phyloP scores from a whole-genome alignment of 2,329 filamentous ascomycete species.

The Ophiostoma triangulosporum region DNA sequence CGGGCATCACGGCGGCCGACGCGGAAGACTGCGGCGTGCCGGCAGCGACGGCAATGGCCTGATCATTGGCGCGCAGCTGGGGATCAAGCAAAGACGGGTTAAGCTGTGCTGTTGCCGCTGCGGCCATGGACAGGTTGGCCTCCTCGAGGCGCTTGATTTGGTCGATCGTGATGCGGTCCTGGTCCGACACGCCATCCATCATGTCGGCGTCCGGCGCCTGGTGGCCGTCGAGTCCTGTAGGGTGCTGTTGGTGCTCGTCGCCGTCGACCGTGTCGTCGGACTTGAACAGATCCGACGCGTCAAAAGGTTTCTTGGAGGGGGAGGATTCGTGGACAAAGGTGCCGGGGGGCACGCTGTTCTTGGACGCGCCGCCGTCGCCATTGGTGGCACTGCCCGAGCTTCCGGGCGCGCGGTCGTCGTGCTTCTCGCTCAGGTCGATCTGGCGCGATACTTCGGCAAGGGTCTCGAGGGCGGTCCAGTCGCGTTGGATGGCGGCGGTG shows the following conservation, averaged over 20 bases:
- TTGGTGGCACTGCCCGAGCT: slow-evolving; percentile 25
- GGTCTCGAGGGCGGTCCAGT: slow-evolving; percentile 72
- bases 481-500: slow-evolving; percentile 29
- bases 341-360: background rate
- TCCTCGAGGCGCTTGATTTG: slow-evolving; percentile 36
- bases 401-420: slow-evolving; percentile 35
- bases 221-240: background rate
- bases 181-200: slow-evolving; percentile 4
- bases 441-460: slow-evolving; percentile 79
- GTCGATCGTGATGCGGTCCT: slow-evolving; percentile 20
- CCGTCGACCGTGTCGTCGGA: background rate
- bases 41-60: background rate
- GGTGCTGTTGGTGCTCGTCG: background rate
- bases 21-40: slow-evolving; percentile 8
- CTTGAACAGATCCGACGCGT: slow-evolving; percentile 6
- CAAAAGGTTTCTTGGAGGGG: background rate
- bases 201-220: background rate
- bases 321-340: background rate
- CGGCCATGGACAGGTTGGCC: slow-evolving; percentile 40
- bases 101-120: slow-evolving; percentile 41
- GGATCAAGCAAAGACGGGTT: slow-evolving; percentile 42
- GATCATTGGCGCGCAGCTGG: slow-evolving; percentile 19
- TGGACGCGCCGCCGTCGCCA: slow-evolving; percentile 14
- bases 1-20: background rate
- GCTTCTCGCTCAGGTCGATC: slow-evolving; percentile 53